Percentiles rank a stretch among this genome's conserved stretches.
Evolutionary conservation across 176 grass and related monocot genomes (phyloP).

Genomic region (Canna indica): DNA sequence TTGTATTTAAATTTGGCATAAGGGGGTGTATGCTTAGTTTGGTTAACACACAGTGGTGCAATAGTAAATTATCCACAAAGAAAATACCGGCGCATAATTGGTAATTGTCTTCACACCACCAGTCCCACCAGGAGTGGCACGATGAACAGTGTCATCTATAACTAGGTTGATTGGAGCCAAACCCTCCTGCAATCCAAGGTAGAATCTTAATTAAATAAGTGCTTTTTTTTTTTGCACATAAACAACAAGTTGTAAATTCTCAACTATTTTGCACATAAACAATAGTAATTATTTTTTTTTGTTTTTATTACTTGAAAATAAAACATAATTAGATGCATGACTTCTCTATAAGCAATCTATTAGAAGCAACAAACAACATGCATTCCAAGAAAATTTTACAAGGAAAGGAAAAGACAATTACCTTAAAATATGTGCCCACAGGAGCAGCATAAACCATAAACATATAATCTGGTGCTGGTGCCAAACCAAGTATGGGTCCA

Average conservation of each 20-base stretch:
- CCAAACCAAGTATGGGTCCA: conserved; percentile 57
- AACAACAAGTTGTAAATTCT: too few relatives aligned
- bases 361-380: too few relatives aligned
- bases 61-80: background rate
- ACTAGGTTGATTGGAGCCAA: conserved; percentile 58
- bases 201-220: background rate
- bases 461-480: conserved; percentile 79
- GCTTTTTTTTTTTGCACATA: too few relatives aligned
- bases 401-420: background rate
- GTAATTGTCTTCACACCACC: conserved; percentile 80
- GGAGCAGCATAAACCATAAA: conserved; percentile 75
- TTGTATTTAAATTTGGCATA: too few relatives aligned
- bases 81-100: conserved; percentile 83
- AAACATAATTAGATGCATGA: too few relatives aligned
- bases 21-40: too few relatives aligned
- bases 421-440: conserved; percentile 87
- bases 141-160: conserved; percentile 49
- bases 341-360: too few relatives aligned
- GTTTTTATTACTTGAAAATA: too few relatives aligned
- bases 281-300: too few relatives aligned
- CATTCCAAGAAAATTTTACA: too few relatives aligned
- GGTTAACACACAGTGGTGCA: background rate
- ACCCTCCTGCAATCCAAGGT: conserved; percentile 41
- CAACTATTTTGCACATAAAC: too few relatives aligned
- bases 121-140: conserved; percentile 68